These are phyloP conservation scores for Spongiforma sp. DNA, from an alignment of 1,284 basidiomycete genomes.

Conservation along the genomic window DNA sequence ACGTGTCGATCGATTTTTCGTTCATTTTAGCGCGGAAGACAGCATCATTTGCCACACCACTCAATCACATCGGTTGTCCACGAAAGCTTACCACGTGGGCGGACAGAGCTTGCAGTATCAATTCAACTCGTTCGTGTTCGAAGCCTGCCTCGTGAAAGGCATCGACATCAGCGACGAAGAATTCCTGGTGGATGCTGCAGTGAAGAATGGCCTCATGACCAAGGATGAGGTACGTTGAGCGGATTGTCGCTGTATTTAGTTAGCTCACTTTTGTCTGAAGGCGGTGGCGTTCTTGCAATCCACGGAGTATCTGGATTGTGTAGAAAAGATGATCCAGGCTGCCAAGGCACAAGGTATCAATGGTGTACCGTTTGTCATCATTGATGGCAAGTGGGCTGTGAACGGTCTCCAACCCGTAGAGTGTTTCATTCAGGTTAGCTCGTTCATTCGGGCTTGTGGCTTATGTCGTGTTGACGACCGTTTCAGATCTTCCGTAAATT, in stretches of 20 bases:
- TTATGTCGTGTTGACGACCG: neutral
- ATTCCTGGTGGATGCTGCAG: slow-evolving; percentile 66
- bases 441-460: neutral
- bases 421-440: slow-evolving; percentile 68
- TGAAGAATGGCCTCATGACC: slow-evolving; percentile 58
- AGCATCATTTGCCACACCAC: slow-evolving; percentile 70
- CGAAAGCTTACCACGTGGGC: slow-evolving; percentile 70
- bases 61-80: slow-evolving; percentile 72
- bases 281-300: slow-evolving; percentile 65
- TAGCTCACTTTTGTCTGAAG: slow-evolving; percentile 32
- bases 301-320: slow-evolving; percentile 67
- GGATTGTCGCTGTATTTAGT: neutral
- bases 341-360: slow-evolving; percentile 72
- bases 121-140: slow-evolving; percentile 64
- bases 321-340: slow-evolving; percentile 65
- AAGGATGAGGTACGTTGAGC: slow-evolving; percentile 56
- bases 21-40: slow-evolving; percentile 54
- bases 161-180: slow-evolving; percentile 65
- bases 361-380: slow-evolving; percentile 81
- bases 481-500: slow-evolving; percentile 37
- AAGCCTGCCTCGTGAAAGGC: slow-evolving; percentile 65
- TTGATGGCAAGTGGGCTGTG: slow-evolving; percentile 80
- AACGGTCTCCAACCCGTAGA: slow-evolving; percentile 77
- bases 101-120: slow-evolving; percentile 66
- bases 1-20: too few relatives aligned